Conservation (phyloP, 176 grass and related monocot genomes). For the Lolium multiflorum region DNA sequence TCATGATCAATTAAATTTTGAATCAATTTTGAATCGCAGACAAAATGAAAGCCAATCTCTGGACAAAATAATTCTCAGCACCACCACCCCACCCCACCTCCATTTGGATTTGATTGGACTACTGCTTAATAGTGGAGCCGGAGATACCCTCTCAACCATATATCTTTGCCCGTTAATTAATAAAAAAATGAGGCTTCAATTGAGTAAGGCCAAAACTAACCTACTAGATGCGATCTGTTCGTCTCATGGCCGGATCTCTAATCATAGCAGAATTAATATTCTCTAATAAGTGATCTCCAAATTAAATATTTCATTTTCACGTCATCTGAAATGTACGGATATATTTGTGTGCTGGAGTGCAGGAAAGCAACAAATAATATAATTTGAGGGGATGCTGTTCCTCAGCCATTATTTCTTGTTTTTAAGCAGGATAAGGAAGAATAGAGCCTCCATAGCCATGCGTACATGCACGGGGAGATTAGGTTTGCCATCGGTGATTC, state of each 20-base stretch:
- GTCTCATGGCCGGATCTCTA: not conserved
- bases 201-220: conserved; percentile 4
- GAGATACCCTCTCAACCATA: conserved; percentile 17
- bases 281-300: not conserved
- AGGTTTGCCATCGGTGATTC: too few species aligned
- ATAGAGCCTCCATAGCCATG: too few species aligned
- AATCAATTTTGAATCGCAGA: not conserved
- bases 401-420: too few species aligned
- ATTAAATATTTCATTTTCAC: not conserved
- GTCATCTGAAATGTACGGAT: not conserved
- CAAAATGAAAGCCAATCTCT: conserved; percentile 18
- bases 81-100: not conserved
- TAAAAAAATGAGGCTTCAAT: not conserved
- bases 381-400: too few species aligned
- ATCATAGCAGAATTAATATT: not conserved
- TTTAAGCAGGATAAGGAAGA: too few species aligned
- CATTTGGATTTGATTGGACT: conserved; percentile 15
- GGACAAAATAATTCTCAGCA: conserved; percentile 14
- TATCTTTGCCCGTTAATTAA: conserved; percentile 1
- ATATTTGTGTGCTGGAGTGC: conserved; percentile 1
- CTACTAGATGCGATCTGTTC: not conserved
- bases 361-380: not conserved
- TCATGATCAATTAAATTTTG: not conserved
- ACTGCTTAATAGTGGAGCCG: not conserved
- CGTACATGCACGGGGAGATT: too few species aligned